phyloP scores from a whole-genome alignment of 176 grass and related monocot species.

The Oryza meyeriana region DNA sequence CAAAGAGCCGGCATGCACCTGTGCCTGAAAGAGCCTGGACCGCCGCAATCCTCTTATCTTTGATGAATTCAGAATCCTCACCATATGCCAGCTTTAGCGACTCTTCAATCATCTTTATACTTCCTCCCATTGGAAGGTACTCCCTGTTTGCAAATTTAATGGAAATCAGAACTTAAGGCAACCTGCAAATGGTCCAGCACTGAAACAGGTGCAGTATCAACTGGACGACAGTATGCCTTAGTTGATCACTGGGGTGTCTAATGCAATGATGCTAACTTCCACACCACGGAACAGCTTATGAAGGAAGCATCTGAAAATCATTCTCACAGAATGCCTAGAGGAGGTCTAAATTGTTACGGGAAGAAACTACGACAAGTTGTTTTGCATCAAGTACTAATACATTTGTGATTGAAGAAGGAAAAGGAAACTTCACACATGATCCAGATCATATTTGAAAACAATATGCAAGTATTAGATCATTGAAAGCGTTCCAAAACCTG shows the following conservation, averaged over 20 bases:
- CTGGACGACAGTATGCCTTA: neutral
- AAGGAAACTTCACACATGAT: neutral
- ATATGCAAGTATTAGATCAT: neutral
- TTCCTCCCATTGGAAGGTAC: constrained; percentile 97
- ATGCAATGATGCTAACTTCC: neutral
- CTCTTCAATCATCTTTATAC: constrained; percentile 79
- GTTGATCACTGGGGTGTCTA: neutral
- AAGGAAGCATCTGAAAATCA: neutral
- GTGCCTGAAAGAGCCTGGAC: constrained; percentile 92
- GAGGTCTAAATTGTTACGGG: neutral
- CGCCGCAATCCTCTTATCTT: constrained; percentile 82
- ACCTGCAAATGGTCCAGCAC: neutral
- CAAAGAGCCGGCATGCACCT: constrained; percentile 90
- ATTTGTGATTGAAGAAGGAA: neutral
- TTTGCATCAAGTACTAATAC: neutral
- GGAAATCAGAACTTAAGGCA: neutral
- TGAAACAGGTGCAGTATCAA: neutral
- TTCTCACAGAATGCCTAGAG: neutral
- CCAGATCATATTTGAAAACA: neutral
- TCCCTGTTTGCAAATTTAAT: constrained; percentile 47
- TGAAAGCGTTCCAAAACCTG: neutral
- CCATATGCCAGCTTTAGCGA: constrained; percentile 86
- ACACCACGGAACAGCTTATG: neutral
- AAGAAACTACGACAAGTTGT: too few relatives aligned
- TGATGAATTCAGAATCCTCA: constrained; percentile 78